Evolutionary conservation across 805 yeast species (phyloP), one percentile per base, ranked within the genome.

Genomic region (Candida sithepensis): DNA sequence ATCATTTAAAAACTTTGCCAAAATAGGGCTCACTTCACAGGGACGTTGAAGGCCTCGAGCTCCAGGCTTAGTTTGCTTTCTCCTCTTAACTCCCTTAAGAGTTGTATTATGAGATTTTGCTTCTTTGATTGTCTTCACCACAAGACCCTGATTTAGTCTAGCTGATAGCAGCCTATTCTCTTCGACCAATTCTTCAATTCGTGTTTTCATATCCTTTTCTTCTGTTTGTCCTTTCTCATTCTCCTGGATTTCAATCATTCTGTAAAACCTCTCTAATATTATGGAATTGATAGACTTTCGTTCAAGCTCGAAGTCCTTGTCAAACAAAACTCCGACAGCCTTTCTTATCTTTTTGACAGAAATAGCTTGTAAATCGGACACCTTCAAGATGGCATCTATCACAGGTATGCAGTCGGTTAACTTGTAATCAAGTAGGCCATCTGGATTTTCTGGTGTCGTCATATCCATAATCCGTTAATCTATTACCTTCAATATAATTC

Each of bases 321-420:
- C 78, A 57, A 82, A 85, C 28, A 88, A 69, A 51, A 79, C 86
- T 60, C 83, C 88, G n/a, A 88, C 58, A 0, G 91, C 92, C 49
- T 75, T 73, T 51, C 95, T 70, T 21, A 88, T 79, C 60, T 78
- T 77, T 63, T 84, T 85, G 6, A 85, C 89, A 0, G 91, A 79
- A 14, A 87, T 80, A 50, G 77, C 73, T 50, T 83, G 84, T 28
- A 85, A 71, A 56, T 87, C 85, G 1, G 91, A 79, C 6, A 80
- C 90, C 43, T 82, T 70, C 33, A 88, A 66, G 10, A 88, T 85
- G 1, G 95, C 86, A 61, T 84, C 90, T 33, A 85, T 82, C 52
- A 84, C 80, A 2, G 88, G 85, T 6, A 74, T 65, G 53, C 77
- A 82, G 49, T 73, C 67, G 12, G 45, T 42, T 14, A 51, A 49